Conservation (phyloP, 2,329 filamentous ascomycete genomes). For the Cytospora schulzeri region DNA sequence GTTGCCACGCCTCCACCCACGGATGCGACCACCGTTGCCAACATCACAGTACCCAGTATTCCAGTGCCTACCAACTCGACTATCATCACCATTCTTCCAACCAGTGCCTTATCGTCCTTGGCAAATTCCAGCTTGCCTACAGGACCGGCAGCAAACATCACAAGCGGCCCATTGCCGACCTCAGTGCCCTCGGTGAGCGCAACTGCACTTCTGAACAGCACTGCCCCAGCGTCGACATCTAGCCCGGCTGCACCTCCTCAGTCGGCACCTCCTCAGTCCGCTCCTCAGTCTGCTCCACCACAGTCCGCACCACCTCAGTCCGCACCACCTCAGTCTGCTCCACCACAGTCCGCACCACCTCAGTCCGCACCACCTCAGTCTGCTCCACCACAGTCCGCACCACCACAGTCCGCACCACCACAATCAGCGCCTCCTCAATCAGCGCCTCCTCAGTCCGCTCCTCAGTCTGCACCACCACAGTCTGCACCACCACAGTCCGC, state of each 20-base stretch:
- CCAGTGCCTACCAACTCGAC: slow-evolving; percentile 22
- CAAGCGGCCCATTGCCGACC: slow-evolving; percentile 1
- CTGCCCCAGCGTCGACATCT: slow-evolving; percentile 16
- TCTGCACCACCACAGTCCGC: neutral
- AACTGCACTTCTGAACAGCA: slow-evolving; percentile 17
- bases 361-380: neutral
- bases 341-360: neutral
- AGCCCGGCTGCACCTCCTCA: slow-evolving; percentile 2
- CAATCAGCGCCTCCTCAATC: neutral
- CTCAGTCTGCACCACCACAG: slow-evolving; percentile 5
- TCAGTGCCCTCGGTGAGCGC: slow-evolving; percentile 17
- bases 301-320: neutral
- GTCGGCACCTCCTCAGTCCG: neutral
- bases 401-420: neutral
- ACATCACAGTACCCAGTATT: slow-evolving; percentile 17
- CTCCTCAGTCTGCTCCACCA: slow-evolving; percentile 3
- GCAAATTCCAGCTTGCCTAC: slow-evolving; percentile 16
- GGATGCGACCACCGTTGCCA: slow-evolving; percentile 18
- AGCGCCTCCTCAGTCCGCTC: neutral
- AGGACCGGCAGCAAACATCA: slow-evolving; percentile 22
- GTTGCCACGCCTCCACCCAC: slow-evolving; percentile 10
- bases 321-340: neutral
- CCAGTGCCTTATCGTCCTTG: neutral
- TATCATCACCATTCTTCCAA: slow-evolving; percentile 14
- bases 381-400: neutral